Evolutionary conservation across 2,329 filamentous ascomycete genomes (phyloP).

Genomic region (Aciculosporium take): DNA sequence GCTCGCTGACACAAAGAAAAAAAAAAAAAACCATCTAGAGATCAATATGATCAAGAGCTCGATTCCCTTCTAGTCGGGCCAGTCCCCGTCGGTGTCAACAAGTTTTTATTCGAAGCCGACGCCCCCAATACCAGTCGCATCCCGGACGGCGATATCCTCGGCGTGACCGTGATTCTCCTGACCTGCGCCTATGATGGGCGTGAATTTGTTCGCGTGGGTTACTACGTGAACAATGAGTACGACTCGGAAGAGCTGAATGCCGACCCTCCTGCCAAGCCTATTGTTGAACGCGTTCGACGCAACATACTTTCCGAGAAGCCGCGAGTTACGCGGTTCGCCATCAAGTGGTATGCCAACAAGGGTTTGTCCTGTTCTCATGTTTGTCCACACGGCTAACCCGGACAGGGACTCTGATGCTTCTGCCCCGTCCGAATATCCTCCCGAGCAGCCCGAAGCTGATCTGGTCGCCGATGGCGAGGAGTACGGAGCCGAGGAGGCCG

Average conservation of each 20-base stretch:
- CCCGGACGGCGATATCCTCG: slow-evolving; percentile 86
- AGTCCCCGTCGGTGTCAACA: slow-evolving; percentile 96
- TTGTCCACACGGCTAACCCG: neutral
- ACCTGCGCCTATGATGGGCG: slow-evolving; percentile 93
- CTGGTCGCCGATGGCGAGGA: slow-evolving; percentile 69
- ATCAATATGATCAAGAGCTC: slow-evolving; percentile 96
- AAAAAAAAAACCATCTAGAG: slow-evolving; percentile 33
- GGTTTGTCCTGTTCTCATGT: neutral
- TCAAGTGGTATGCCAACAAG: slow-evolving; percentile 70
- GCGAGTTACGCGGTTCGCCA: slow-evolving; percentile 89
- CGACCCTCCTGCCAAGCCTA: slow-evolving; percentile 81
- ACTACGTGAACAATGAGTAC: slow-evolving; percentile 99
- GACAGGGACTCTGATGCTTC: slow-evolving; percentile 91
- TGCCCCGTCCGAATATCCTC: slow-evolving; percentile 88
- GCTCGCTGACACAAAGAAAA: slow-evolving; percentile 2
- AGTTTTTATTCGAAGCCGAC: slow-evolving; percentile 95
- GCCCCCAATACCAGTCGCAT: slow-evolving; percentile 82
- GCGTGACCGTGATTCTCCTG: slow-evolving; percentile 91
- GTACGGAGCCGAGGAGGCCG: slow-evolving; percentile 83
- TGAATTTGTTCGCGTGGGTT: slow-evolving; percentile 95
- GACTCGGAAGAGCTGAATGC: slow-evolving; percentile 77
- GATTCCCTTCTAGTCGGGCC: slow-evolving; percentile 92
- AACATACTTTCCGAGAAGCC: slow-evolving; percentile 96
- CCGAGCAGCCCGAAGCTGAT: slow-evolving; percentile 94
- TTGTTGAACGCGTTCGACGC: slow-evolving; percentile 81